These are phyloP conservation scores for Hyphopichia burtonii DNA, from an alignment of 1,139 yeast species.

Conservation along the genomic window DNA sequence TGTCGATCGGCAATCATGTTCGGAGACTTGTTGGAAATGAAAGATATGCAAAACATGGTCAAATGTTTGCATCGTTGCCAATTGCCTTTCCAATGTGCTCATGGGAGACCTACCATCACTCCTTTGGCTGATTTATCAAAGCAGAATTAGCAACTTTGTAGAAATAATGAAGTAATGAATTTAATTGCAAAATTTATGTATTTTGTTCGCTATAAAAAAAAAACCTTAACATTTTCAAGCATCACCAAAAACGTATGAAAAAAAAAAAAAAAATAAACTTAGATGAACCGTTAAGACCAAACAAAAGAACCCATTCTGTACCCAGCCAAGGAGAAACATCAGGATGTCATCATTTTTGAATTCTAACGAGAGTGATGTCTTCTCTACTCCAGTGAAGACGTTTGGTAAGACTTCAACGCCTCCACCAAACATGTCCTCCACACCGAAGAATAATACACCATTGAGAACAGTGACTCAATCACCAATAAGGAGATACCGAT, in stretches of 20 bases:
- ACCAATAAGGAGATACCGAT: conserved; percentile 2
- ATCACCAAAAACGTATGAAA: not conserved
- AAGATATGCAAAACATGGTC: conserved; percentile 48
- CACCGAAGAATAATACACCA: not conserved
- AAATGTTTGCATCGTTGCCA: conserved; percentile 44
- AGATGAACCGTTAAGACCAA: too few species aligned
- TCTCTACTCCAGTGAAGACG: conserved; percentile 2
- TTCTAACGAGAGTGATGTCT: conserved; percentile 2
- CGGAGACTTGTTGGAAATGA: conserved; percentile 50
- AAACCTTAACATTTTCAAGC: not conserved
- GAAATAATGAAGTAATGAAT: too few species aligned
- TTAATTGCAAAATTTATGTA: not conserved
- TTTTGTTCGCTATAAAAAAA: too few species aligned
- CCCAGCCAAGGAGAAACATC: too few species aligned
- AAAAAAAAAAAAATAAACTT: not conserved
- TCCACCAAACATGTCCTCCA: not conserved
- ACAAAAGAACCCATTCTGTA: too few species aligned
- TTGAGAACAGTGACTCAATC: not conserved
- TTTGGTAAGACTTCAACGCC: not conserved
- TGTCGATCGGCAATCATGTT: conserved; percentile 75
- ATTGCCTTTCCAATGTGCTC: conserved; percentile 81
- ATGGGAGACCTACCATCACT: conserved; percentile 75
- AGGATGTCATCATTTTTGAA: not conserved
- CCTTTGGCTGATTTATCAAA: conserved; percentile 42
- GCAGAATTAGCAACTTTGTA: not conserved